Base-by-base conservation (phyloP, 495 filamentous ascomycete genomes). In the Pyrenopolyporus hunteri region DNA sequence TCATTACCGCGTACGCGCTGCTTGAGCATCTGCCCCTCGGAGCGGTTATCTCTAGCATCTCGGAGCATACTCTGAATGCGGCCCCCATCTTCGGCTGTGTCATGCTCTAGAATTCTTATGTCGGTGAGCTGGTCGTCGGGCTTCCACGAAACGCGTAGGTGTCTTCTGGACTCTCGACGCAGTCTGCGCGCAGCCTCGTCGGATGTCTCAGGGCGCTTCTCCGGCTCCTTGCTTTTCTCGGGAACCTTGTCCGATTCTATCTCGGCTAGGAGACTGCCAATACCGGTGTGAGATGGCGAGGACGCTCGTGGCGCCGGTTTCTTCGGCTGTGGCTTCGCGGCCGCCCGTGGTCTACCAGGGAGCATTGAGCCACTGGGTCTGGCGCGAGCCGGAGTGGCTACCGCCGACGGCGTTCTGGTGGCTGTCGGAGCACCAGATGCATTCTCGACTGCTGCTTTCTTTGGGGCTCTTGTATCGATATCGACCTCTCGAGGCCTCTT, bases 11-110 rank as follows among this genome's bases (percentile, higher is more conserved):
- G 76, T 31, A 89, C 69, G 19, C 71, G 67, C 42, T 75, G 82
- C 71, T 92, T 94, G 63, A 94, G 83, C 70, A 90, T 88, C 58
- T 87, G 87, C 25, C 91, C 90, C 75, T 97, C 92, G 14, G 82
- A 83, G 23, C 85, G 85, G 43, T 88, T 84, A 60, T 93, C 89
- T 31, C 83, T 82, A 1, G 82, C 83, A 73, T 92, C 88, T 31
- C 86, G 82, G 28, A 85, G 73, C 73, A 86, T 82, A 47, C 81
- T 86, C 57, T 82, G 80, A 20, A 85, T 81, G 6, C 86, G 87
- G n/a, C 86, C 87, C 55, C 87, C 76, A 51, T 94, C 89, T 69
- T 95, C 91, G 2, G 87, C 70, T 25, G 71, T 89, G 52, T 93
- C 86, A 54, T 92, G 89, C 20, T 84, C 86, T 67, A 96, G 93